These are phyloP conservation scores for Catenaria anguillulae DNA, from an alignment of 371 early-diverging fungal species.

Conservation along the genomic window DNA sequence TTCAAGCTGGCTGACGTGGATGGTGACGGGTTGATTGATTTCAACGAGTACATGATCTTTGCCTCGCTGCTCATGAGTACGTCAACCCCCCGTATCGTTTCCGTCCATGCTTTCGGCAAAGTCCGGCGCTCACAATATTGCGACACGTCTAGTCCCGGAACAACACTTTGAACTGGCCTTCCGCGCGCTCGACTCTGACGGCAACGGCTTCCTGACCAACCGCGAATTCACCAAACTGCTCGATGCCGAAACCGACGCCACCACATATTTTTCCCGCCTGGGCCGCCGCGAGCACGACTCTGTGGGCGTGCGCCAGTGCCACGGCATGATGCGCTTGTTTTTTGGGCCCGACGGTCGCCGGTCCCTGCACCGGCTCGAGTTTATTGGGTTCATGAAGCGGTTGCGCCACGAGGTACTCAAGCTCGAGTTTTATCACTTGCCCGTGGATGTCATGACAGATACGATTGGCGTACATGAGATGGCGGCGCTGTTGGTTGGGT, in stretches of 20 bases:
- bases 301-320: background rate
- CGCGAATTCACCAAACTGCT: background rate
- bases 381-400: background rate
- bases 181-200: slow-evolving; percentile 17
- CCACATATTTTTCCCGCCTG: background rate
- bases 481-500: background rate
- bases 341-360: background rate
- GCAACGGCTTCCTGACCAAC: slow-evolving; percentile 11
- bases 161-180: slow-evolving; percentile 14
- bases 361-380: background rate
- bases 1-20: slow-evolving; percentile 20
- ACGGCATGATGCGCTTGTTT: background rate
- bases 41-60: slow-evolving; percentile 22
- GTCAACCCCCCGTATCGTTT: background rate
- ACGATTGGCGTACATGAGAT: background rate
- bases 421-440: slow-evolving; percentile 4
- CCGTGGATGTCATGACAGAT: background rate
- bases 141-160: slow-evolving; percentile 15
- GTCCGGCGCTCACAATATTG: background rate
- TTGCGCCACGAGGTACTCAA: background rate
- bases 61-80: slow-evolving; percentile 16
- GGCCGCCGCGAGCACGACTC: background rate
- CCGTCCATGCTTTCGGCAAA: slow-evolving; percentile 2
- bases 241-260: background rate
- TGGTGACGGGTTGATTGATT: slow-evolving; percentile 22